Evolutionary conservation across 73 alveolate genomes (phyloP).

Genomic region (Paramecium biaurelia): DNA sequence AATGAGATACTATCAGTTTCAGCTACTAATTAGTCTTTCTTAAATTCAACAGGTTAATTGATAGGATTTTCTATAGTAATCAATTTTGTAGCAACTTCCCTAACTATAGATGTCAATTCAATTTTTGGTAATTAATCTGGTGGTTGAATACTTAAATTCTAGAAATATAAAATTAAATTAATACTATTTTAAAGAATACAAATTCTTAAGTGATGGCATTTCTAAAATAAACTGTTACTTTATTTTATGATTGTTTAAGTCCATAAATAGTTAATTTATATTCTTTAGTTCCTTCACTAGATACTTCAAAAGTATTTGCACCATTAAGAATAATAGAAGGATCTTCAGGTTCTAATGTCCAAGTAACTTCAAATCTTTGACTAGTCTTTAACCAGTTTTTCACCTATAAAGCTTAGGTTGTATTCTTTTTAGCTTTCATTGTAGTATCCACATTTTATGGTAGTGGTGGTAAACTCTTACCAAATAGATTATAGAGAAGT

Average conservation of each 20-base stretch:
- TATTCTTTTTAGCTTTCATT: constrained; percentile 90
- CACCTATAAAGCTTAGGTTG: constrained; percentile 84
- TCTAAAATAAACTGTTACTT: constrained; percentile 89
- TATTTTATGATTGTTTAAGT: constrained; percentile 85
- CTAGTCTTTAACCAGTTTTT: constrained; percentile 96
- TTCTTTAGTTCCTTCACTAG: constrained; percentile 92
- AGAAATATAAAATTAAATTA: constrained; percentile 30
- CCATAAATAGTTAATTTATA: constrained; percentile 94
- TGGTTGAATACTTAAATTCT: constrained; percentile 77
- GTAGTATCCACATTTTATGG: constrained; percentile 81
- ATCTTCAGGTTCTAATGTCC: constrained; percentile 94
- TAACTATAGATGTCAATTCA: constrained; percentile 88
- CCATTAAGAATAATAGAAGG: constrained; percentile 92
- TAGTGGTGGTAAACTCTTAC: constrained; percentile 94
- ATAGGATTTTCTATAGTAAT: constrained; percentile 96
- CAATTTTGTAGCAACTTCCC: constrained; percentile 92
- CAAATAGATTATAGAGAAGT: constrained; percentile 88
- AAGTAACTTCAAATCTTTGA: constrained; percentile 96
- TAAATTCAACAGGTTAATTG: constrained; percentile 82
- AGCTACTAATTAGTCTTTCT: constrained; percentile 77
- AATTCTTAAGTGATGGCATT: constrained; percentile 92
- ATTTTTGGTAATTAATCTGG: constrained; percentile 79
- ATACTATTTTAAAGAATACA: constrained; percentile 78
- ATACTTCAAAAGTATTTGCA: constrained; percentile 96
- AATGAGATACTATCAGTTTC: constrained; percentile 88